Percentiles rank a stretch among this genome's conserved stretches.
These are phyloP conservation scores for Rosellinia necatrix DNA, from an alignment of 2,329 filamentous ascomycete genomes.

Conservation along the genomic window DNA sequence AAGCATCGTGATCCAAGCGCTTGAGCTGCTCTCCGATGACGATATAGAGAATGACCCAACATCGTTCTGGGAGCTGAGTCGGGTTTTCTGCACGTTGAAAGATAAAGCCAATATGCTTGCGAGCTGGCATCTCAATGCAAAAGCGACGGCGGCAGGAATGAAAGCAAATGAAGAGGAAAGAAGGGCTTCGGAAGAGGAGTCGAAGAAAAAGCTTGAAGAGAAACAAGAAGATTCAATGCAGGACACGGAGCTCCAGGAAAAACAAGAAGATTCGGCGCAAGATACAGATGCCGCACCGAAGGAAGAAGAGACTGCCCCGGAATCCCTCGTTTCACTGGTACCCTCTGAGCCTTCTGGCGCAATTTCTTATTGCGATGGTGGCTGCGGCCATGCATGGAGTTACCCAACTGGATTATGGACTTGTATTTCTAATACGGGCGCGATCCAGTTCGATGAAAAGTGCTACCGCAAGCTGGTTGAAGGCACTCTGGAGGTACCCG, in stretches of 20 bases:
- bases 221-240: not conserved
- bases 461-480: not conserved
- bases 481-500: not conserved
- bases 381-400: not conserved
- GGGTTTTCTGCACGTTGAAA: not conserved
- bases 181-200: not conserved
- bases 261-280: not conserved
- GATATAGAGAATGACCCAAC: not conserved
- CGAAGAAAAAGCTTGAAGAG: not conserved
- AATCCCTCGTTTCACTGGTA: too few species aligned
- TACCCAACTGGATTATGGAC: not conserved
- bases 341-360: too few species aligned
- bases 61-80: conserved; percentile 1
- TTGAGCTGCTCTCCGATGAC: not conserved
- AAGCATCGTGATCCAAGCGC: not conserved
- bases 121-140: not conserved
- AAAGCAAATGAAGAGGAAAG: not conserved
- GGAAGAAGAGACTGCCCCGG: too few species aligned
- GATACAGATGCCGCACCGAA: not conserved
- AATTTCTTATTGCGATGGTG: not conserved
- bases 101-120: not conserved
- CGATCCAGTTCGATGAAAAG: not conserved
- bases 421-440: not conserved
- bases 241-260: not conserved
- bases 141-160: not conserved